Evolutionary conservation across 1,139 yeast genomes (phyloP).

Genomic region (Taiozyma sp.): DNA sequence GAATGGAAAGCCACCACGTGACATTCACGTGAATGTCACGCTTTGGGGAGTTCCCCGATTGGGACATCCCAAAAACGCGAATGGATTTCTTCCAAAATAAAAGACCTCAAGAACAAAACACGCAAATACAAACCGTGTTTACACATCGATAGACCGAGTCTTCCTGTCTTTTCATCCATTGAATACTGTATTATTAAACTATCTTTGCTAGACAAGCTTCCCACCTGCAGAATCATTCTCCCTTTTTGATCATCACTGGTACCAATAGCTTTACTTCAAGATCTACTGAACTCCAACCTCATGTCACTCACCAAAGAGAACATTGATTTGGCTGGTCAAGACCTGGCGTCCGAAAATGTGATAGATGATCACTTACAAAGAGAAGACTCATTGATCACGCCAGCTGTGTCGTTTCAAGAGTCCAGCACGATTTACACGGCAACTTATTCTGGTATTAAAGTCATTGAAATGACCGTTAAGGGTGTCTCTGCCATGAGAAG

Average conservation of each 20-base stretch:
- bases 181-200: not conserved
- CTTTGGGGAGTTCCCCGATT: not conserved
- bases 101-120: not conserved
- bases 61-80: not conserved
- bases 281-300: not conserved
- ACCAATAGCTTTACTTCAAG: not conserved
- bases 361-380: not conserved
- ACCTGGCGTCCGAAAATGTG: not conserved
- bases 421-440: constrained; percentile 44
- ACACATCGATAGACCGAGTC: not conserved
- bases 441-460: constrained; percentile 60
- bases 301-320: not conserved
- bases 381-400: constrained; percentile 5
- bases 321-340: not conserved
- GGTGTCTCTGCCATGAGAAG: constrained; percentile 86
- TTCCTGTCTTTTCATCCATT: not conserved
- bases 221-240: not conserved
- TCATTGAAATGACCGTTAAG: constrained; percentile 60
- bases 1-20: too few species aligned
- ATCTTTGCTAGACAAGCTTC: not conserved
- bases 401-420: constrained; percentile 5
- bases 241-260: not conserved
- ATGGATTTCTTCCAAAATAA: not conserved
- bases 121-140: not conserved
- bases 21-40: not conserved